Percentiles rank a stretch among this genome's conserved stretches.
phyloP scores from a whole-genome alignment of 768 basidiomycete genomes.

The Pulveroboletus sp. region DNA sequence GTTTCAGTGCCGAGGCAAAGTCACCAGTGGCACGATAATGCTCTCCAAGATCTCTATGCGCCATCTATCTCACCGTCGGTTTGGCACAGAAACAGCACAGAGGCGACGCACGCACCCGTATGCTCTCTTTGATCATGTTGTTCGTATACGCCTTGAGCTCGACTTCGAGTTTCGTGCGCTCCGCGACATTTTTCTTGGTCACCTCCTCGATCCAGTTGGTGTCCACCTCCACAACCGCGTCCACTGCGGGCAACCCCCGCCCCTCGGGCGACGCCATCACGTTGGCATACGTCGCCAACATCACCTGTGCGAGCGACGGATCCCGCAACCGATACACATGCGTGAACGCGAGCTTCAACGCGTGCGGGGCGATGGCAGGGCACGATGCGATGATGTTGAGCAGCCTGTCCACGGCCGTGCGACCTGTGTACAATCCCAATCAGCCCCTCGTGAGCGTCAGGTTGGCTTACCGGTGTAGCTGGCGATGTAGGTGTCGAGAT shows the following conservation, averaged over 20 bases:
- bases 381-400: conserved; percentile 62
- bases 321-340: conserved; percentile 71
- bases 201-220: conserved; percentile 72
- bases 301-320: conserved; percentile 51
- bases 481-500: conserved; percentile 76
- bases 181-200: conserved; percentile 62
- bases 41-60: conserved; percentile 82
- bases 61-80: conserved; percentile 57
- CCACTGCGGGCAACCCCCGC: conserved; percentile 41
- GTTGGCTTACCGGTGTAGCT: conserved; percentile 64
- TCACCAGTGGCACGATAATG: conserved; percentile 76
- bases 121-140: conserved; percentile 99
- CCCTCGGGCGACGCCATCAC: conserved; percentile 30
- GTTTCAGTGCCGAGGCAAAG: conserved; percentile 65
- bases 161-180: conserved; percentile 82
- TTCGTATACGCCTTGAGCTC: conserved; percentile 93
- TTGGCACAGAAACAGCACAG: neutral
- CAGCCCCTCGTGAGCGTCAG: neutral
- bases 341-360: conserved; percentile 62
- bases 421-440: conserved; percentile 46
- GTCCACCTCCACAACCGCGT: conserved; percentile 55
- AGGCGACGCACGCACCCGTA: conserved; percentile 55
- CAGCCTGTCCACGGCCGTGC: conserved; percentile 72
- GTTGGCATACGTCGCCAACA: conserved; percentile 56
- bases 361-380: conserved; percentile 69